phyloP scores from a whole-genome alignment of 2,329 filamentous ascomycete species.

The Monilinia laxa region DNA sequence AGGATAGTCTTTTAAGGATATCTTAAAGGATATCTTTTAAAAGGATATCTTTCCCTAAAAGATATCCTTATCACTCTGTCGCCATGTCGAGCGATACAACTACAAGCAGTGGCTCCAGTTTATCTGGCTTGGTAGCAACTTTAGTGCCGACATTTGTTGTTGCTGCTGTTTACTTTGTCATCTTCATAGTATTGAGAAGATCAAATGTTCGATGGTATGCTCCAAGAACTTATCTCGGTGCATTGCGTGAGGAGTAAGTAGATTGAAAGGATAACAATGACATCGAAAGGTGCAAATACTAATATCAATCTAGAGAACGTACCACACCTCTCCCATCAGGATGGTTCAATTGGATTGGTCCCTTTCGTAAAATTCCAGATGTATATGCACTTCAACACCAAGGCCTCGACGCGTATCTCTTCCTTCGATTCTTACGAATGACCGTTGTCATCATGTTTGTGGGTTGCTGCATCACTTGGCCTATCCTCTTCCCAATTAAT shows the following conservation, averaged over 20 bases:
- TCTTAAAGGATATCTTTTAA: no score
- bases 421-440: slow-evolving; percentile 84
- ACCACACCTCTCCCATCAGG: slow-evolving; percentile 60
- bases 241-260: slow-evolving; percentile 46
- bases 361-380: slow-evolving; percentile 69
- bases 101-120: slow-evolving; percentile 29
- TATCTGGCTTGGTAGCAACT: slow-evolving; percentile 48
- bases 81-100: not conserved
- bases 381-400: slow-evolving; percentile 84
- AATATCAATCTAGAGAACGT: slow-evolving; percentile 48
- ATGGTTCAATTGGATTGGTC: slow-evolving; percentile 64
- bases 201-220: slow-evolving; percentile 52
- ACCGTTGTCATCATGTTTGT: slow-evolving; percentile 76
- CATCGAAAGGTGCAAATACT: slow-evolving; percentile 24
- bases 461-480: slow-evolving; percentile 82
- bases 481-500: slow-evolving; percentile 82
- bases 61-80: not conserved
- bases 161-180: slow-evolving; percentile 46
- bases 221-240: slow-evolving; percentile 54
- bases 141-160: slow-evolving; percentile 48
- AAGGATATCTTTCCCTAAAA: not conserved
- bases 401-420: slow-evolving; percentile 88
- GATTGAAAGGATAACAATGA: not conserved
- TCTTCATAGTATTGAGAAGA: slow-evolving; percentile 52
- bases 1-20: no score